Conservation (phyloP, 2,329 filamentous ascomycete species). For the Sarocladiaceae sp. region DNA sequence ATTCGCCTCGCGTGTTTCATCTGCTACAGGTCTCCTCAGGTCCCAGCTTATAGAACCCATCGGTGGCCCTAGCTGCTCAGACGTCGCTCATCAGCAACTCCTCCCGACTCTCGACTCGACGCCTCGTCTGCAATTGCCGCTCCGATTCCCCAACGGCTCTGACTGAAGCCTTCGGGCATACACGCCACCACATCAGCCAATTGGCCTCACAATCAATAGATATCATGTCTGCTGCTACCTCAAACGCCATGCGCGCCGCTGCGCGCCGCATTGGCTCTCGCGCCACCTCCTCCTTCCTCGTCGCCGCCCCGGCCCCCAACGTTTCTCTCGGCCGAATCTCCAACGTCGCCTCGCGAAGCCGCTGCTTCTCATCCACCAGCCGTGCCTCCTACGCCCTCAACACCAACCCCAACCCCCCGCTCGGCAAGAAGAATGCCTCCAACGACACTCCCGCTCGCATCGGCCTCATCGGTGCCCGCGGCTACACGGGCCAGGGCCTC, state of each 20-base stretch:
- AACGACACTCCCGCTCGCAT: constrained; percentile 74
- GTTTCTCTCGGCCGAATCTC: not conserved
- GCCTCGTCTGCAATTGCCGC: no score
- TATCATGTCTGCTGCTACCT: constrained; percentile 5
- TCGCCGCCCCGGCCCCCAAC: not conserved
- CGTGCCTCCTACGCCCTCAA: constrained; percentile 14
- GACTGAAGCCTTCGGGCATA: no score
- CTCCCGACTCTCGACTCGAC: no score
- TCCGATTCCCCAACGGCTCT: no score
- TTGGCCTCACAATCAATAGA: no score
- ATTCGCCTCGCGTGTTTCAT: no score
- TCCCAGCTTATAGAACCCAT: no score
- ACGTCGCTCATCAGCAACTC: no score
- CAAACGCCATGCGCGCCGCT: constrained; percentile 2
- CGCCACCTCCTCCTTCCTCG: not conserved
- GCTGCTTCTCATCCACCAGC: not conserved
- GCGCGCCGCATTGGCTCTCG: constrained; percentile 3
- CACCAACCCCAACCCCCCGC: constrained; percentile 69
- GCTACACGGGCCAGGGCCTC: constrained; percentile 88
- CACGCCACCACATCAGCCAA: no score
- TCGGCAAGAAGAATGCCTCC: constrained; percentile 81
- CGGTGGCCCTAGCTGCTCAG: no score
- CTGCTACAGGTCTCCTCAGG: no score
- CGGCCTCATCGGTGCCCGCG: constrained; percentile 83
- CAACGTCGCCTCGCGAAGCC: not conserved